Conservation (phyloP, 805 yeast species). For the Cyberlindnera sargentensis region DNA sequence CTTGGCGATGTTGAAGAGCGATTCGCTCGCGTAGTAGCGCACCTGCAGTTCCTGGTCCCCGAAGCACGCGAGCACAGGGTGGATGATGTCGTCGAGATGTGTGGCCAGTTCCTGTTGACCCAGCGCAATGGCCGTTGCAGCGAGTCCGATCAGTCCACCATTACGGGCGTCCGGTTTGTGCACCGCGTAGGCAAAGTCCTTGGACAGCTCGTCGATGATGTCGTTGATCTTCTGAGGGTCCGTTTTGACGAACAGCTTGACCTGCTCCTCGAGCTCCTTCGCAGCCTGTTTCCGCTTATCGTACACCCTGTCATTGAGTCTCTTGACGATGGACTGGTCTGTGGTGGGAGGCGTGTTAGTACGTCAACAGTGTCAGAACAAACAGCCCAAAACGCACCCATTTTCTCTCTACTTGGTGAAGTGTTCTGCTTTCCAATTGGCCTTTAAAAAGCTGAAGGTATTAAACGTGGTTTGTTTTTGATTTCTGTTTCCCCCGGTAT, state of each 20-base stretch:
- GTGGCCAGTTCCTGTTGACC: constrained; percentile 78
- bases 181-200: constrained; percentile 74
- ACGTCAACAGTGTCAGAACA: too few relatives aligned
- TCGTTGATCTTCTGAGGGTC: constrained; percentile 53
- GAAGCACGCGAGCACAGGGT: constrained; percentile 91
- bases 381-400: too few relatives aligned
- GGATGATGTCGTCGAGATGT: constrained; percentile 78
- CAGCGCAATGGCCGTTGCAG: constrained; percentile 90
- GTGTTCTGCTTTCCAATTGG: too few relatives aligned
- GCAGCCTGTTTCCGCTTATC: constrained; percentile 78
- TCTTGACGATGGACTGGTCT: constrained; percentile 62
- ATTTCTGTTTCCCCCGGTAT: too few relatives aligned
- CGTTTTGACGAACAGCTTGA: constrained; percentile 55
- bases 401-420: too few relatives aligned
- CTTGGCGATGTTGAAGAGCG: constrained; percentile 90
- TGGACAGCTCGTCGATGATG: constrained; percentile 65
- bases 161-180: constrained; percentile 85
- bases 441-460: too few relatives aligned
- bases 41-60: constrained; percentile 98
- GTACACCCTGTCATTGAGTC: constrained; percentile 65
- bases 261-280: constrained; percentile 66
- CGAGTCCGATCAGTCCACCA: constrained; percentile 94
- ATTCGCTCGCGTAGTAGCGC: constrained; percentile 93
- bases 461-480: too few relatives aligned
- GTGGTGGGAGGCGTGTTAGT: background rate